A percentile compares a stretch with the other conserved stretches of the same genome.
These are phyloP conservation scores for Suhomyces vadensis DNA, from an alignment of 805 yeast species.

Conservation along the genomic window DNA sequence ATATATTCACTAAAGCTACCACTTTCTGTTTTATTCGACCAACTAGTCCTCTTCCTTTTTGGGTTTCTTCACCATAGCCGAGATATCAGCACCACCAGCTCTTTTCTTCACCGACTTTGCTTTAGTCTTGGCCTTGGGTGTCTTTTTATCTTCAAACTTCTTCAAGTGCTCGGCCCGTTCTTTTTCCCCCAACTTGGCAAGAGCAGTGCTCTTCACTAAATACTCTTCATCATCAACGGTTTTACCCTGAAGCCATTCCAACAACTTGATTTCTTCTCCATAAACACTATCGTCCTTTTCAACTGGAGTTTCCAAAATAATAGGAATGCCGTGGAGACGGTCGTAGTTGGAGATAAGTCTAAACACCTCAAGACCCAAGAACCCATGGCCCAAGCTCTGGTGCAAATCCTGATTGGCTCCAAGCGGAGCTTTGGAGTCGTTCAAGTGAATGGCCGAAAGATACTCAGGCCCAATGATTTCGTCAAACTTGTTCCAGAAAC, in stretches of 20 bases:
- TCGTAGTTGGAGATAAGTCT: slow-evolving; percentile 70
- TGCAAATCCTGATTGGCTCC: slow-evolving; percentile 91
- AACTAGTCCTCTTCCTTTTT: slow-evolving; percentile 1
- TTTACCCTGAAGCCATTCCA: slow-evolving; percentile 78
- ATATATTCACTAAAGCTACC: no score
- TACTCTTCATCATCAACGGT: slow-evolving; percentile 55
- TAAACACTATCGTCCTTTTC: slow-evolving; percentile 62
- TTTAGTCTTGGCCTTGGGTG: slow-evolving; percentile 10
- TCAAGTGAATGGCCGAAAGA: slow-evolving; percentile 79
- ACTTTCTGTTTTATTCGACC: neutral
- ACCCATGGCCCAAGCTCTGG: slow-evolving; percentile 86
- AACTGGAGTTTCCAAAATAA: slow-evolving; percentile 85
- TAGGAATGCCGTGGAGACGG: slow-evolving; percentile 66
- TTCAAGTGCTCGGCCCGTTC: slow-evolving; percentile 70
- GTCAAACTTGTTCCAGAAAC: slow-evolving; percentile 80
- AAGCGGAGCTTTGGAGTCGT: slow-evolving; percentile 93
- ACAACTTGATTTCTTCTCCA: slow-evolving; percentile 77
- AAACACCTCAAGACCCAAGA: slow-evolving; percentile 83
- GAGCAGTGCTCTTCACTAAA: slow-evolving; percentile 44
- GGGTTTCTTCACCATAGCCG: slow-evolving; percentile 14
- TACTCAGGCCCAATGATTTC: slow-evolving; percentile 70
- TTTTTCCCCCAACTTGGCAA: slow-evolving; percentile 61
- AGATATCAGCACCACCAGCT: slow-evolving; percentile 18
- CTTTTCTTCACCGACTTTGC: neutral
- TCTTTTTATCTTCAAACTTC: slow-evolving; percentile 51